Evolutionary conservation across 164 flowering plant species (phyloP).

Genomic region (Sextonia rubra): DNA sequence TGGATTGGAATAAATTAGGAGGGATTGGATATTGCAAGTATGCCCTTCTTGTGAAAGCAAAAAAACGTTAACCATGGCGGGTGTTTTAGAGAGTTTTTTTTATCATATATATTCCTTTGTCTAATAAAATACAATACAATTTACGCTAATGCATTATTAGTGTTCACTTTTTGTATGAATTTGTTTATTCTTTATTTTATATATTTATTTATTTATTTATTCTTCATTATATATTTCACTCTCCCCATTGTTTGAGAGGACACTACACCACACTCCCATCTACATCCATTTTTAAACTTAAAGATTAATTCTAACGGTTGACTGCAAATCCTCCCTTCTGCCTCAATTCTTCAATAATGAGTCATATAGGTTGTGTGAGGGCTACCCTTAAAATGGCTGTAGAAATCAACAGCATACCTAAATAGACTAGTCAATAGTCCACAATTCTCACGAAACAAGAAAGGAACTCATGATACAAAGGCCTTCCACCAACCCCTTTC

Average conservation of each 20-base stretch:
- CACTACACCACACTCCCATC: conserved; percentile 14
- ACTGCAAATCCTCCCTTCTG: not conserved
- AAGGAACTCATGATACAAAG: not conserved
- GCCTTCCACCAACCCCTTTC: conserved; percentile 2
- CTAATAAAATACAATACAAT: too few relatives aligned
- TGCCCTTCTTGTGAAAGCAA: too few relatives aligned
- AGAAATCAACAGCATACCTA: conserved; percentile 2
- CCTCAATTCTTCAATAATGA: not conserved
- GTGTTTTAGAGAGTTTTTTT: too few relatives aligned
- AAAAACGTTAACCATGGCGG: too few relatives aligned
- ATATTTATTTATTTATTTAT: too few relatives aligned
- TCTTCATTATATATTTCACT: not conserved
- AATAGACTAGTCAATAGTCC: not conserved
- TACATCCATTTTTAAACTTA: conserved; percentile 7
- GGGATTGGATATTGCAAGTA: too few relatives aligned
- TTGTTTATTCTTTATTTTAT: not conserved
- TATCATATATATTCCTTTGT: too few relatives aligned
- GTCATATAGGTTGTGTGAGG: not conserved
- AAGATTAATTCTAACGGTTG: conserved; percentile 9
- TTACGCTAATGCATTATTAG: too few relatives aligned
- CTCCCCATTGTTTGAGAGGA: conserved; percentile 7
- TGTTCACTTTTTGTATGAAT: not conserved
- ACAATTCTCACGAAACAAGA: not conserved
- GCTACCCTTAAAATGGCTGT: not conserved
- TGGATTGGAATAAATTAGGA: too few relatives aligned